A percentile compares a stretch with the other conserved stretches of the same genome.
These are phyloP conservation scores for Farysia itapuensis DNA, from an alignment of 1,284 basidiomycete genomes.

Conservation along the genomic window DNA sequence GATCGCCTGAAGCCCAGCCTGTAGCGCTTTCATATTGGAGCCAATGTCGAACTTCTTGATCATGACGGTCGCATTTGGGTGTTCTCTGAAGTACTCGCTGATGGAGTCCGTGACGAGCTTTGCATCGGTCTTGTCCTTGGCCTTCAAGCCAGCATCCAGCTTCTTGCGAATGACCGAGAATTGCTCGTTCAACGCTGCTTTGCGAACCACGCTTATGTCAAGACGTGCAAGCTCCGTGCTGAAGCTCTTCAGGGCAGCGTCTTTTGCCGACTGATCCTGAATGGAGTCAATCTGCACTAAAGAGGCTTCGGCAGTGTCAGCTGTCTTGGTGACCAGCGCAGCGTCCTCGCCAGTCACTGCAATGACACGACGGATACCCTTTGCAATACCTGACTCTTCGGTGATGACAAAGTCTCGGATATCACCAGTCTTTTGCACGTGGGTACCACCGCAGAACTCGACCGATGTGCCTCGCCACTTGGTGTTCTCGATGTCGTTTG, in stretches of 20 bases:
- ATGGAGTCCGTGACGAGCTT: constrained; percentile 79
- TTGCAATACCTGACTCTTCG: constrained; percentile 96
- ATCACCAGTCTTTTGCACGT: constrained; percentile 90
- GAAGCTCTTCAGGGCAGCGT: constrained; percentile 78
- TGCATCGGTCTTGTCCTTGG: constrained; percentile 74
- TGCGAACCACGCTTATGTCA: constrained; percentile 83
- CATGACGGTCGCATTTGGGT: constrained; percentile 71
- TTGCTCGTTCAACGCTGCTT: constrained; percentile 77
- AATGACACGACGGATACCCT: constrained; percentile 90
- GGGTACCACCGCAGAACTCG: constrained; percentile 98
- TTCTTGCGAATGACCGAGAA: constrained; percentile 74
- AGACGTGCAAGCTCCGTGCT: constrained; percentile 84
- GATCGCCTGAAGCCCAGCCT: constrained; percentile 73
- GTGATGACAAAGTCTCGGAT: constrained; percentile 93
- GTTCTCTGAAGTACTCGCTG: constrained; percentile 72
- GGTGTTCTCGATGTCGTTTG: constrained; percentile 78
- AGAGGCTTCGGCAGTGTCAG: constrained; percentile 69
- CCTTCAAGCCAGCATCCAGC: constrained; percentile 83
- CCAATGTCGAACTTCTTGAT: constrained; percentile 68
- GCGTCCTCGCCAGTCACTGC: constrained; percentile 95
- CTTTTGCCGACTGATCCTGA: constrained; percentile 75
- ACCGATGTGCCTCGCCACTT: constrained; percentile 88
- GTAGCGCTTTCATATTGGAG: constrained; percentile 65
- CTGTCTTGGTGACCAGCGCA: constrained; percentile 73
- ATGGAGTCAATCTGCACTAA: constrained; percentile 71